Evolutionary conservation across 306 rosid species (phyloP), one percentile per base, ranked within the genome.

Genomic region (Mimosa bimucronata): DNA sequence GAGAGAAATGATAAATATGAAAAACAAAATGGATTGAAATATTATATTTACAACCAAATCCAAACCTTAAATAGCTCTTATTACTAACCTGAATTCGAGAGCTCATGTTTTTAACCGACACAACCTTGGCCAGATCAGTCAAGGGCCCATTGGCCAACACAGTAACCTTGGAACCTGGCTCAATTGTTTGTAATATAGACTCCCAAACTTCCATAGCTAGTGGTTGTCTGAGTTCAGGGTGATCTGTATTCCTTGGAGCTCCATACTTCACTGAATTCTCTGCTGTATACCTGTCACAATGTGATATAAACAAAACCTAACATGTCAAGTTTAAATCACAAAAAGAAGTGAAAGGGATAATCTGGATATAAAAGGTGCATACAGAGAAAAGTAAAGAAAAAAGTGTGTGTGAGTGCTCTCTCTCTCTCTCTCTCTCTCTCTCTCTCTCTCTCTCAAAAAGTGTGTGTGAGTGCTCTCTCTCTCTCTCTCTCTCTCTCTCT

Each of bases 71-170:
- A 10, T 42, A 42, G 2, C 46, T 42, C 46, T 58, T 58, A 58
- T 25, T 14, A 79, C 84, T 81, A 5, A 89, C 99, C 91, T 91
- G 88, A 78, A 95, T 91, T 69, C 80, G 77, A 76, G 93, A 90
- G 88, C 78, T 81, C 3, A 88, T 79, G 15, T 87, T 84, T 64
- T 83, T 87, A 52, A 66, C 2, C 0, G 89, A 83, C 11, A 86
- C 68, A 75, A 86, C 86, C 85, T 88, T 93, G 37, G 98, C 98
- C 77, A 95, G 85, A 87, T 83, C 91, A 80, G 99, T 95, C 85
- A 95, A 85, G 58, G 99, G 99, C 46, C 99, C 99, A 81, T 90
- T 93, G 66, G 97, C 90, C 48, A 95, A 87, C 41, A 95, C 85
- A 13, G 97, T 88, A 80, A 95, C 76, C 88, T 91, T 89, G 21